Evolutionary conservation across 345 rosid species (phyloP), one percentile per base, ranked within the genome.

Genomic region (Linum tenue): DNA sequence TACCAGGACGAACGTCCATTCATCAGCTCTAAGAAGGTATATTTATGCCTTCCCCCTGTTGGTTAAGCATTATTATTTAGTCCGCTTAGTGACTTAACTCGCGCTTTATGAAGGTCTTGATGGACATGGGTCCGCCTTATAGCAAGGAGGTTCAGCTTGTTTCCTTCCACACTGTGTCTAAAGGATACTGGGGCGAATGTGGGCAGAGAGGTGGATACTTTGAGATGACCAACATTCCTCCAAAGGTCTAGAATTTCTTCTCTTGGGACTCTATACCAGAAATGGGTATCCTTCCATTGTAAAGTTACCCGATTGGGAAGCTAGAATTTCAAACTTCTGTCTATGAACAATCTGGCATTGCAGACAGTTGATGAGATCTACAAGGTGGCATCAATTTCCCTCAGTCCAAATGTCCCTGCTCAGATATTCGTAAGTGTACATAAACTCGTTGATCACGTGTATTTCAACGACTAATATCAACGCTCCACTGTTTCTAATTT

Each of bases 161-260:
- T 66, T 94, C 99, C 37, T 94, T 94, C 81, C 99, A 94, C 79
- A 82, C 96, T 0, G 96, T 94, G 53, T 94, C 99, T 53, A 94
- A 94, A 86, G 99, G 99, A 72, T 94, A 88, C 79, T 94, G 95
- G 95, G 97, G 99, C 0, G 99, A 94, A 82, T 94, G 99, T 56
- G 99, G 97, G 72, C 99, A 90, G 79, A 82, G 99, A 17, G 99
- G 99, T 79, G 99, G 99, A 77, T 94, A 94, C 85, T 90, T 94
- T 76, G 97, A 94, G 85, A 90, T 90, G 97, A 90, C 97, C 22
- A 94, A 94, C 81, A 80, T 94, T 56, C 97, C 99, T 74, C 86
- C 96, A 43, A 62, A 74, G 95, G 99, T 94, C 31, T 22, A 22
- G 31, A 22, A 22, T 76, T 70, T 78, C 68, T 31, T 66, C 15